A percentile compares a stretch with the other conserved stretches of the same genome.
phyloP scores from a whole-genome alignment of 2,329 filamentous ascomycete species.

The Penicillium digitatum region DNA sequence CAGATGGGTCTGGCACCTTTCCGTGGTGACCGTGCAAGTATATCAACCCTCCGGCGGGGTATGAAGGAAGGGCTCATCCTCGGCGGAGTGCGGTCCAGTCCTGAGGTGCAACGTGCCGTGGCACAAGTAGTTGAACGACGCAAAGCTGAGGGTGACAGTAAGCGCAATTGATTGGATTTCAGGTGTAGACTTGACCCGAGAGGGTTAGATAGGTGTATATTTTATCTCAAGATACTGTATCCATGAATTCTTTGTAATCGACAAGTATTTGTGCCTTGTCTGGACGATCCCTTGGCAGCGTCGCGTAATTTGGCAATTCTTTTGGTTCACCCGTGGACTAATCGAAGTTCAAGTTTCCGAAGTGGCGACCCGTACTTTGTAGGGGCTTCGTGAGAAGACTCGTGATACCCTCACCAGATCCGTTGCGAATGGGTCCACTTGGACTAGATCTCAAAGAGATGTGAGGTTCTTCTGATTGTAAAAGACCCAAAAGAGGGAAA shows the following conservation, averaged over 20 bases:
- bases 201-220: background rate
- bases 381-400: background rate
- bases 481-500: background rate
- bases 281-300: conserved; percentile 2
- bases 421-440: background rate
- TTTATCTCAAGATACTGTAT: background rate
- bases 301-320: conserved; percentile 5
- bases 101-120: conserved; percentile 77
- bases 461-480: background rate
- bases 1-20: conserved; percentile 79
- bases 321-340: background rate
- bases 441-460: background rate
- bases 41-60: conserved; percentile 62
- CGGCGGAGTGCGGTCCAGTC: conserved; percentile 74
- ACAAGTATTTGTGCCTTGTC: background rate
- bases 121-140: conserved; percentile 62
- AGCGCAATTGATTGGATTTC: conserved; percentile 15
- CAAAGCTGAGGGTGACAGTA: conserved; percentile 36
- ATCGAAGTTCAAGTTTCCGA: conserved; percentile 1
- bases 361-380: background rate
- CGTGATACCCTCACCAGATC: conserved; percentile 5
- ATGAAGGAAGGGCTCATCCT: conserved; percentile 85
- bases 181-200: background rate
- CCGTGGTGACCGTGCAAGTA: conserved; percentile 63
- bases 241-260: background rate